These are phyloP conservation scores for Fagopyrum homotropicum DNA, from an alignment of 148 eudicot species.

Conservation along the genomic window DNA sequence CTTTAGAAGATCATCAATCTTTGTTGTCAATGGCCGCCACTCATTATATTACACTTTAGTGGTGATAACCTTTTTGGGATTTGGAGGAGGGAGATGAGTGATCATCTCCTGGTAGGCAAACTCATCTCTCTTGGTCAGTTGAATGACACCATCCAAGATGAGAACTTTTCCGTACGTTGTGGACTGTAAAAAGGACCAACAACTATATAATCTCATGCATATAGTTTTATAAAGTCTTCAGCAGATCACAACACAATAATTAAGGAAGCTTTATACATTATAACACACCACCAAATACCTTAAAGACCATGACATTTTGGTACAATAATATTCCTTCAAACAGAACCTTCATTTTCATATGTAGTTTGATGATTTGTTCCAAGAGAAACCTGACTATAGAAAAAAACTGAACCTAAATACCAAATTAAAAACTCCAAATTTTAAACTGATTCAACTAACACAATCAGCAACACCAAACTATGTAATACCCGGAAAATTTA, in stretches of 20 bases:
- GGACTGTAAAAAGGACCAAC: slow-evolving; percentile 6
- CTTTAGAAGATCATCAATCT: not conserved
- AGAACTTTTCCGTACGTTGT: slow-evolving; percentile 29
- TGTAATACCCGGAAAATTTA: too few species aligned
- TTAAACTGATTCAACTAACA: too few species aligned
- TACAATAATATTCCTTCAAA: slow-evolving; percentile 79
- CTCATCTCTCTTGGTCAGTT: slow-evolving; percentile 37
- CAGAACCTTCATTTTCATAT: slow-evolving; percentile 58
- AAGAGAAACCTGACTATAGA: too few species aligned
- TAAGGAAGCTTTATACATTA: not conserved
- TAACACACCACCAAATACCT: slow-evolving; percentile 33
- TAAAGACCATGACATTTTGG: slow-evolving; percentile 88
- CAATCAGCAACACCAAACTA: too few species aligned
- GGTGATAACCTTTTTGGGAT: slow-evolving; percentile 25
- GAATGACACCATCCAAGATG: slow-evolving; percentile 25
- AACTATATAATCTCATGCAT: not conserved
- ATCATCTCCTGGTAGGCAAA: slow-evolving; percentile 49
- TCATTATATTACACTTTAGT: not conserved
- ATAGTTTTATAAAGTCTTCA: not conserved
- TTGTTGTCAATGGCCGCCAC: not conserved
- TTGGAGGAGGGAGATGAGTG: slow-evolving; percentile 36
- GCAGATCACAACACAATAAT: not conserved
- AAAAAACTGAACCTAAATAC: too few species aligned
- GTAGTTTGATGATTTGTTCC: too few species aligned
- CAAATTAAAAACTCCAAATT: too few species aligned